phyloP scores from a whole-genome alignment of 2,329 filamentous ascomycete species.

The Alternaria infectoria region DNA sequence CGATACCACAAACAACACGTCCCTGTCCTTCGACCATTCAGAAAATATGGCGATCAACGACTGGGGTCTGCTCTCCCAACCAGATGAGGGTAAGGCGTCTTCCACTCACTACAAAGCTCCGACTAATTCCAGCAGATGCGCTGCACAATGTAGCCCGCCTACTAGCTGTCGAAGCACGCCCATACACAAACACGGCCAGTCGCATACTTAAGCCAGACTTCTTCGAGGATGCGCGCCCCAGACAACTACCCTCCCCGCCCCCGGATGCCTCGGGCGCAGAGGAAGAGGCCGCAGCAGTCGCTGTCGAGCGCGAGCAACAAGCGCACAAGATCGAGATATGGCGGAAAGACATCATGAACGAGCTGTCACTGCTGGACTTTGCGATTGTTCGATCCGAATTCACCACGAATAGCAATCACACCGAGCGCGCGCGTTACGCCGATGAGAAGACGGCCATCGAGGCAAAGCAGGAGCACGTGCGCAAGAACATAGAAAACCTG shows the following conservation, averaged over 20 bases:
- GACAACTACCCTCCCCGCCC: constrained; percentile 69
- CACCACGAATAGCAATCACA: constrained; percentile 79
- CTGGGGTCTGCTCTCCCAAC: constrained; percentile 74
- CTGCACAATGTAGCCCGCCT: constrained; percentile 83
- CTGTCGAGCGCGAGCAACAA: constrained; percentile 57
- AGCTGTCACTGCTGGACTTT: constrained; percentile 87
- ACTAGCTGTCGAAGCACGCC: constrained; percentile 88
- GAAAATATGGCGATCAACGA: constrained; percentile 53
- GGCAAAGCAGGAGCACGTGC: constrained; percentile 76
- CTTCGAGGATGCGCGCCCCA: constrained; percentile 63
- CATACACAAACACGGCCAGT: constrained; percentile 87
- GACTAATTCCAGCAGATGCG: constrained; percentile 61
- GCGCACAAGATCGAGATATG: constrained; percentile 69
- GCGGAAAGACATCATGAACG: constrained; percentile 81
- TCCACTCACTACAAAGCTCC: background rate
- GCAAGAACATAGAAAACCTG: constrained; percentile 74
- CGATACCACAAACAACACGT: background rate
- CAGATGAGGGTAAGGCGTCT: constrained; percentile 63
- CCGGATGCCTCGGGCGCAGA: constrained; percentile 62
- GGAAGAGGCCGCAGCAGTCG: constrained; percentile 52
- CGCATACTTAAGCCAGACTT: constrained; percentile 74
- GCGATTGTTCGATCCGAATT: constrained; percentile 88
- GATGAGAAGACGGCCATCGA: constrained; percentile 80
- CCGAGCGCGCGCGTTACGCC: constrained; percentile 83
- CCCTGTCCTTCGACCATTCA: background rate